A percentile compares a stretch with the other conserved stretches of the same genome.
Conservation (phyloP, 768 basidiomycete genomes). For the Suillus tomentosus region DNA sequence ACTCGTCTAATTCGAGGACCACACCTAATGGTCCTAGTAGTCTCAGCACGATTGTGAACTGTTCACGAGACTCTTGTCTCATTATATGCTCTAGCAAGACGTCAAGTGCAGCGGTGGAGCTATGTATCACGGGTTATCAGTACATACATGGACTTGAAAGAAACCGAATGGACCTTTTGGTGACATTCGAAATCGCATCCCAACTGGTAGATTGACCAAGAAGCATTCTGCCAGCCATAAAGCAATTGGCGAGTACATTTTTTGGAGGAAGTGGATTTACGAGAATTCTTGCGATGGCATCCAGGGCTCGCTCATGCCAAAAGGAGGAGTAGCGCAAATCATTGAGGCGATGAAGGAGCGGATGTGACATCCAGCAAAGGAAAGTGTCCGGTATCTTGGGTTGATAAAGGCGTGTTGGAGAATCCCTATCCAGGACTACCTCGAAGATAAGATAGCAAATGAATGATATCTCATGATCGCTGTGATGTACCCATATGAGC, state of each 20-base stretch:
- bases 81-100: slow-evolving; percentile 5
- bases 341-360: slow-evolving; percentile 10
- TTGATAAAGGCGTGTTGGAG: slow-evolving; percentile 4
- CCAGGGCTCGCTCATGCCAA: slow-evolving; percentile 4
- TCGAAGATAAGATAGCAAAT: slow-evolving; percentile 13
- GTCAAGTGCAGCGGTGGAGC: slow-evolving; percentile 2
- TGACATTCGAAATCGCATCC: slow-evolving; percentile 5
- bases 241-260: slow-evolving; percentile 12
- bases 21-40: slow-evolving; percentile 11
- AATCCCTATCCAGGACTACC: slow-evolving; percentile 4
- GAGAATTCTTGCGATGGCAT: slow-evolving; percentile 12
- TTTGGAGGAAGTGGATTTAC: slow-evolving; percentile 8
- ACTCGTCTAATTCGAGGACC: slow-evolving; percentile 10
- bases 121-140: not conserved
- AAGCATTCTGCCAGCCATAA: slow-evolving; percentile 10
- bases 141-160: not conserved
- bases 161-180: slow-evolving; percentile 10
- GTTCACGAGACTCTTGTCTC: slow-evolving; percentile 4
- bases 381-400: slow-evolving; percentile 7
- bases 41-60: not conserved
- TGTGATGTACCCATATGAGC: slow-evolving; percentile 12
- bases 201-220: slow-evolving; percentile 5
- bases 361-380: slow-evolving; percentile 14
- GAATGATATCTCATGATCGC: slow-evolving; percentile 13
- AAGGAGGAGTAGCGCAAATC: not conserved